phyloP scores from a whole-genome alignment of 2,329 filamentous ascomycete genomes.

The Ophiostoma novo-ulmi region DNA sequence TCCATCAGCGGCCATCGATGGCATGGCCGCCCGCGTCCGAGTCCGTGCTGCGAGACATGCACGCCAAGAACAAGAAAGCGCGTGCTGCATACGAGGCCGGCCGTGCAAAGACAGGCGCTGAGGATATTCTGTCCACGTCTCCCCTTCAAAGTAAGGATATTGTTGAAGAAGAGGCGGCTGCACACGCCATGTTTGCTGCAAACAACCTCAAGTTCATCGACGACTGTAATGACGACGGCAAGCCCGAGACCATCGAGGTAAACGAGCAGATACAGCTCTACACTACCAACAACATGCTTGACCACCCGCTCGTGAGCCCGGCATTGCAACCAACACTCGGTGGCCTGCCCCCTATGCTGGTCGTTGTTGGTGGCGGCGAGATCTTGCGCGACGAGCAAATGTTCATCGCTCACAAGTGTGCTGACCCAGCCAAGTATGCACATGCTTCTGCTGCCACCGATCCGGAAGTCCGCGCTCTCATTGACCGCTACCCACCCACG shows the following conservation, averaged over 20 bases:
- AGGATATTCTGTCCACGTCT: not conserved
- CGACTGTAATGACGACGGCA: conserved; percentile 53
- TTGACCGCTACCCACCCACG: conserved; percentile 71
- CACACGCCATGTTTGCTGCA: conserved; percentile 34
- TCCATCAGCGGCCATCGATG: conserved; percentile 81
- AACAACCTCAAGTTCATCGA: conserved; percentile 23
- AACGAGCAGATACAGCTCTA: conserved; percentile 92
- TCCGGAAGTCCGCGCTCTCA: conserved; percentile 52
- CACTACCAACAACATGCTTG: conserved; percentile 75
- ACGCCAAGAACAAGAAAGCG: conserved; percentile 40
- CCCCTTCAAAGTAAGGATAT: not conserved
- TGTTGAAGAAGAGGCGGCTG: conserved; percentile 2
- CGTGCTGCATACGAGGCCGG: conserved; percentile 34
- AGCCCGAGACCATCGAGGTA: conserved; percentile 50
- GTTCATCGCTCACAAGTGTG: conserved; percentile 90
- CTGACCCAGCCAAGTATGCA: conserved; percentile 72
- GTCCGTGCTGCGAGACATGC: conserved; percentile 57
- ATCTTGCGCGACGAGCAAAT: conserved; percentile 90
- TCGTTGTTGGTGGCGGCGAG: conserved; percentile 84
- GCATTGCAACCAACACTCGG: conserved; percentile 83
- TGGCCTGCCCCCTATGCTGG: conserved; percentile 78
- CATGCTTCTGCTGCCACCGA: conserved; percentile 60
- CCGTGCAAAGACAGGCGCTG: not conserved
- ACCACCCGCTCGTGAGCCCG: conserved; percentile 86
- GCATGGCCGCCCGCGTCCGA: conserved; percentile 91